Evolutionary conservation across 176 grass and related monocot species (phyloP).

Genomic region (Themeda triandra): DNA sequence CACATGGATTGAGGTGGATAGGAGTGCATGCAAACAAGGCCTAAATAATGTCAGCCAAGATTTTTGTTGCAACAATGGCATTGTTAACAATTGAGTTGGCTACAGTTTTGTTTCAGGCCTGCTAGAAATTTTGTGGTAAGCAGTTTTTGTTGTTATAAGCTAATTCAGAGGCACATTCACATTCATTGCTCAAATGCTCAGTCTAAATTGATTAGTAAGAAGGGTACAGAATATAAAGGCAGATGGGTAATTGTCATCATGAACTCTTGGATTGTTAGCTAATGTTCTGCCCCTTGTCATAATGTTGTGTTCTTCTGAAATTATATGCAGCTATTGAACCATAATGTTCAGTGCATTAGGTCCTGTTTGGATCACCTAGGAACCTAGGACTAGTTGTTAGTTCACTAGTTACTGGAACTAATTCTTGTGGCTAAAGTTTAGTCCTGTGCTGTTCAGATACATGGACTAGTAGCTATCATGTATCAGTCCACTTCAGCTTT

Average conservation of each 20-base stretch:
- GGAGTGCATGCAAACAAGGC: too few species aligned
- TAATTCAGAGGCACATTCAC: not conserved
- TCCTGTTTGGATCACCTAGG: not conserved
- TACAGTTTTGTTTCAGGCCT: not conserved
- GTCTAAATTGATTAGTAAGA: not conserved
- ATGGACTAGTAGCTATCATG: not conserved
- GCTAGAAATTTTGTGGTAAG: not conserved
- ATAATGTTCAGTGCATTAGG: not conserved
- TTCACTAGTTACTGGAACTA: not conserved
- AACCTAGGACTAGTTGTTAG: not conserved
- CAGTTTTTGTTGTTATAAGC: not conserved
- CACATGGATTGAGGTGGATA: too few species aligned
- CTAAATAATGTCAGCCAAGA: too few species aligned
- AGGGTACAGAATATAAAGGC: not conserved
- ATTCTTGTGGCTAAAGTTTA: not conserved
- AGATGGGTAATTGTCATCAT: not conserved
- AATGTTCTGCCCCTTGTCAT: not conserved
- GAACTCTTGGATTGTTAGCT: not conserved
- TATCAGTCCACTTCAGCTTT: not conserved
- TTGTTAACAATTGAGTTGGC: not conserved
- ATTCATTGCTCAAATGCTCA: not conserved
- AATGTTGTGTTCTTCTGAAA: not conserved
- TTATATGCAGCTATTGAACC: not conserved
- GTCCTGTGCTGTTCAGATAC: not conserved
- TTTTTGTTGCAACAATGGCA: not conserved